phyloP scores from a whole-genome alignment of 768 basidiomycete genomes.

The Tephrocybe sp. region DNA sequence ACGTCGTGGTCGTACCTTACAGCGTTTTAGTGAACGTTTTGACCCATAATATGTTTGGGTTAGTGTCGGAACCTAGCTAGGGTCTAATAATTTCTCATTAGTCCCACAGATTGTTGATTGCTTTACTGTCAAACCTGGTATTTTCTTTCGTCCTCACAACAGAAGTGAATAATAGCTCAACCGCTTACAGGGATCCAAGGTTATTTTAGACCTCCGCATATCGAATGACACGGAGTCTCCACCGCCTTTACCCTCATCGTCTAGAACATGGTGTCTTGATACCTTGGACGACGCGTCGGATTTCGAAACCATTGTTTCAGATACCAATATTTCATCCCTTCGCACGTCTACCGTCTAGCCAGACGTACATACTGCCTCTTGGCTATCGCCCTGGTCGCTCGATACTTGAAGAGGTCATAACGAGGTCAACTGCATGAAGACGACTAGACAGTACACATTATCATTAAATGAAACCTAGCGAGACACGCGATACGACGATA shows the following conservation, averaged over 20 bases:
- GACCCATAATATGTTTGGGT: conserved; percentile 13
- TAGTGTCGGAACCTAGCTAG: not conserved
- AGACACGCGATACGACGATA: too few species aligned
- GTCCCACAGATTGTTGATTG: conserved; percentile 8
- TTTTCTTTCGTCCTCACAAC: not conserved
- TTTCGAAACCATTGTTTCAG: too few species aligned
- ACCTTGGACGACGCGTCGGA: not conserved
- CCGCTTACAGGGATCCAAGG: conserved; percentile 6
- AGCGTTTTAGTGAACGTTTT: conserved; percentile 4
- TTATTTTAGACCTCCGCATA: conserved; percentile 7
- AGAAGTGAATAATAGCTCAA: not conserved
- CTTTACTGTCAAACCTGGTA: conserved; percentile 12
- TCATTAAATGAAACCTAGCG: too few species aligned
- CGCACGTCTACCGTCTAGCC: too few species aligned
- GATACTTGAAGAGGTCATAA: too few species aligned
- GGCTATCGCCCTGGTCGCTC: too few species aligned
- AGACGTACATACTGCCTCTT: too few species aligned
- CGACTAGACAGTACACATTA: too few species aligned
- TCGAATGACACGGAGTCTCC: not conserved
- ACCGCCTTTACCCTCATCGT: not conserved
- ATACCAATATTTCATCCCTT: not conserved
- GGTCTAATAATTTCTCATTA: not conserved
- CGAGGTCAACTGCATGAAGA: too few species aligned
- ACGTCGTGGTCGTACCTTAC: conserved; percentile 8
- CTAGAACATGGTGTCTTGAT: conserved; percentile 10